Evolutionary conservation across 2,329 filamentous ascomycete genomes (phyloP).

Genomic region (Dryadomyces quercus-mongolicae): DNA sequence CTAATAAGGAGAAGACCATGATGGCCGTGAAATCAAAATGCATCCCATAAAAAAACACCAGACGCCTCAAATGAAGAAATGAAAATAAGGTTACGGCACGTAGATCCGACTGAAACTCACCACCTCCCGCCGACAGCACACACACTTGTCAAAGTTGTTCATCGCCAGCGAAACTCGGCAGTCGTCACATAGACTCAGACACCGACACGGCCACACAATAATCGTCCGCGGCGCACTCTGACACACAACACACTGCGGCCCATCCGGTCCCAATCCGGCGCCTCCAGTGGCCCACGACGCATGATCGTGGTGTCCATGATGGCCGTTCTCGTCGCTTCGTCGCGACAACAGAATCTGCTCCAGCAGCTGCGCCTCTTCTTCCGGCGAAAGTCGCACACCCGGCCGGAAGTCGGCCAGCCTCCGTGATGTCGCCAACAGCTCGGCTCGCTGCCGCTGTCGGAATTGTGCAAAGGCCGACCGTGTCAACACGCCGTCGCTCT

Average conservation of each 20-base stretch:
- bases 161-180: conserved; percentile 87
- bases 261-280: conserved; percentile 54
- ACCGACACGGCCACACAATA: conserved; percentile 93
- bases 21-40: no score
- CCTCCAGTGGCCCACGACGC: conserved; percentile 57
- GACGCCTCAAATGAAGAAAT: no score
- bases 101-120: conserved; percentile 83
- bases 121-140: conserved; percentile 83
- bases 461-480: conserved; percentile 63
- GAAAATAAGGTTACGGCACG: no score
- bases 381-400: conserved; percentile 33
- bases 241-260: conserved; percentile 87
- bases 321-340: conserved; percentile 16
- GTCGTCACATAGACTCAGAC: conserved; percentile 87
- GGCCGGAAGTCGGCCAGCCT: conserved; percentile 18
- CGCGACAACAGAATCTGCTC: conserved; percentile 48
- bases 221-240: conserved; percentile 77
- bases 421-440: conserved; percentile 39
- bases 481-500: conserved; percentile 62
- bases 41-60: neutral
- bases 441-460: conserved; percentile 56
- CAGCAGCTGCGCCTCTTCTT: conserved; percentile 48
- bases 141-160: conserved; percentile 95
- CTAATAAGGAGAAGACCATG: no score
- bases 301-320: conserved; percentile 7